These are phyloP conservation scores for Ganoderma lucidum DNA, from an alignment of 1,284 basidiomycete species.

Conservation along the genomic window DNA sequence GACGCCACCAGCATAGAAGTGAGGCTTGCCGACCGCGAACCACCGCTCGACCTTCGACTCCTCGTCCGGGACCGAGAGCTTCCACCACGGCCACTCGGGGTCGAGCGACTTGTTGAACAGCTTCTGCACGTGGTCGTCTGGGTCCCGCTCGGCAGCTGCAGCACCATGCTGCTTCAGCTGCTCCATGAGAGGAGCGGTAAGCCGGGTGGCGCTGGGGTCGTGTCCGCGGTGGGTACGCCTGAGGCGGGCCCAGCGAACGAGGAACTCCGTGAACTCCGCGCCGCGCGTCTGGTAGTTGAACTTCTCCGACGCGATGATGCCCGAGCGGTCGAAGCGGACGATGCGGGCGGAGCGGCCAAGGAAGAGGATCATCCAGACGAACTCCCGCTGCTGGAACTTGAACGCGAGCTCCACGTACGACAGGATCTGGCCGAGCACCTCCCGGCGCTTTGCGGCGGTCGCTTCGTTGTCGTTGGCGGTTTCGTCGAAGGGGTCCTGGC, in stretches of 20 bases:
- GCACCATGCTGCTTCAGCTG: neutral
- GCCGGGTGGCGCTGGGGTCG: constrained; percentile 17
- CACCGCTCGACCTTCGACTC: neutral
- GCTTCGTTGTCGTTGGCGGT: constrained; percentile 3
- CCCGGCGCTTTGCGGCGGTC: neutral
- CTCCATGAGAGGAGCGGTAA: neutral
- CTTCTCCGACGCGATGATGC: constrained; percentile 17
- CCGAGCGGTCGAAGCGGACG: constrained; percentile 22
- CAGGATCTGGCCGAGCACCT: constrained; percentile 14
- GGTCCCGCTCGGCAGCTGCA: neutral
- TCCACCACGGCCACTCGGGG: neutral
- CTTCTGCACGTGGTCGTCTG: constrained; percentile 5
- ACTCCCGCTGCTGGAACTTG: constrained; percentile 18
- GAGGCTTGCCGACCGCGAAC: constrained; percentile 22
- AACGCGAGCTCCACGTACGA: constrained; percentile 21
- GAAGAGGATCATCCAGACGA: constrained; percentile 21
- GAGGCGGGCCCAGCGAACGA: constrained; percentile 15
- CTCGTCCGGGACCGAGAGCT: constrained; percentile 8
- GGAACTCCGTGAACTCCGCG: neutral
- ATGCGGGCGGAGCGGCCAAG: constrained; percentile 24
- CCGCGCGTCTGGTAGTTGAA: constrained; percentile 20
- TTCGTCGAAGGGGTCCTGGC: constrained; percentile 11
- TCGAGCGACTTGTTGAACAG: constrained; percentile 11
- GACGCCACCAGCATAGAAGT: constrained; percentile 10
- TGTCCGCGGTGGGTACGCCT: constrained; percentile 12